Evolutionary conservation across 148 eudicot species (phyloP).

Genomic region (Camellia granthamiana): DNA sequence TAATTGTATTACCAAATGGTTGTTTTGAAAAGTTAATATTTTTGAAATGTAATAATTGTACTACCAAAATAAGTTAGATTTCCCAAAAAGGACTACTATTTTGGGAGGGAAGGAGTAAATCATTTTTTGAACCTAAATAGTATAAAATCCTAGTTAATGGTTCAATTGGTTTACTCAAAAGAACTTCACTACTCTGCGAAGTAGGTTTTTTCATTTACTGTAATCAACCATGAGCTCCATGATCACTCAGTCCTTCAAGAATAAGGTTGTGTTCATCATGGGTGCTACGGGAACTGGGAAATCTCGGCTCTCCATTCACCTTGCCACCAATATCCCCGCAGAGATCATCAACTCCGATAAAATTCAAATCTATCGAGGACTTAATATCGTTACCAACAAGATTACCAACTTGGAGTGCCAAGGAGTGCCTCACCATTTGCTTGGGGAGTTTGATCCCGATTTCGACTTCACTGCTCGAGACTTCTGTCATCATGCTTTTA

Average conservation of each 20-base stretch:
- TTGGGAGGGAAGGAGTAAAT: too few relatives aligned
- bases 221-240: not conserved
- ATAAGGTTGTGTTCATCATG: constrained; percentile 33
- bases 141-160: too few relatives aligned
- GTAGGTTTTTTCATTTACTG: too few relatives aligned
- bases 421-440: constrained; percentile 32
- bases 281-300: constrained; percentile 42
- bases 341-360: constrained; percentile 45
- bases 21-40: too few relatives aligned
- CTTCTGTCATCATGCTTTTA: constrained; percentile 10
- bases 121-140: too few relatives aligned
- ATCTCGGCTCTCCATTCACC: constrained; percentile 28
- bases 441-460: constrained; percentile 26
- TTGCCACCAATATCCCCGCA: constrained; percentile 13
- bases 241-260: not conserved
- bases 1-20: too few relatives aligned
- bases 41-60: too few relatives aligned
- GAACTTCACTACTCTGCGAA: too few relatives aligned
- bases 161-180: too few relatives aligned
- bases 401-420: constrained; percentile 6
- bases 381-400: constrained; percentile 41
- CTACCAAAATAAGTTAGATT: too few relatives aligned
- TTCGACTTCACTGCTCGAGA: constrained; percentile 18
- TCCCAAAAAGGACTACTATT: too few relatives aligned
- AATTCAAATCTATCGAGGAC: constrained; percentile 34